Base-by-base conservation (phyloP, 345 rosid genomes). In the Dipteronia dyeriana region DNA sequence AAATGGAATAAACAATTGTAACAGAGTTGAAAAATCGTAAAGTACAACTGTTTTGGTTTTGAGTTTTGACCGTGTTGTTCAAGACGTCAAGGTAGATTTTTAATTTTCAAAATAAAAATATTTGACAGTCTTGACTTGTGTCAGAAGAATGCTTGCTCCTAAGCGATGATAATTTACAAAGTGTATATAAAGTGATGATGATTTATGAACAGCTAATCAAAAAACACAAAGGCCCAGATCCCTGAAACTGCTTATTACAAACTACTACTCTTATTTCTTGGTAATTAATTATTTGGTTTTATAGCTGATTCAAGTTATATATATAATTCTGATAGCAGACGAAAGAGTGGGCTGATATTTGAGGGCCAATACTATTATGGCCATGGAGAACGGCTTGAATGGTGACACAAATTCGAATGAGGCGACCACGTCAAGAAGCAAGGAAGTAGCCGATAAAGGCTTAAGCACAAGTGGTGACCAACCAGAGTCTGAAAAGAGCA, bases 371-470 rank as follows among this genome's bases (percentile, higher is more conserved):
- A 4, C 56, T 51, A 87, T 87, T 54, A 89, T 87, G 90, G 84
- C 76, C 20, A 53, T 39, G 9, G 85, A 84, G 74, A 79, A 45
- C 39, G 78, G 76, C 70, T 13, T 68, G 22, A 73, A 73, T 26
- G 78, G 77, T 53, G 76, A 53, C 49, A 43, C 71, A 49, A 73
- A 43, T 34, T 64, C 75, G 34, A 74, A 84, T 3, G 87, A 84
- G 62, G 84, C 89, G 26, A 76, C 84, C 70, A 74, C 94, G 75
- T 85, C 94, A 9, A 86, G 78, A 39, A 70, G 82, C 80, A 85
- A 41, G 53, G 86, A 79, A 79, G 82, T 60, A 49, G 72, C 78
- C 29, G 83, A 66, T 65, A 81, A 75, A 60, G 76, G 74, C 34
- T 34, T 75, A 0, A 62, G 53, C 13, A 4, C 5, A 3, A 78